Evolutionary conservation across 2,329 filamentous ascomycete genomes (phyloP), one percentile per base, ranked within the genome.

Genomic region (Trichoderma brevicompactum): DNA sequence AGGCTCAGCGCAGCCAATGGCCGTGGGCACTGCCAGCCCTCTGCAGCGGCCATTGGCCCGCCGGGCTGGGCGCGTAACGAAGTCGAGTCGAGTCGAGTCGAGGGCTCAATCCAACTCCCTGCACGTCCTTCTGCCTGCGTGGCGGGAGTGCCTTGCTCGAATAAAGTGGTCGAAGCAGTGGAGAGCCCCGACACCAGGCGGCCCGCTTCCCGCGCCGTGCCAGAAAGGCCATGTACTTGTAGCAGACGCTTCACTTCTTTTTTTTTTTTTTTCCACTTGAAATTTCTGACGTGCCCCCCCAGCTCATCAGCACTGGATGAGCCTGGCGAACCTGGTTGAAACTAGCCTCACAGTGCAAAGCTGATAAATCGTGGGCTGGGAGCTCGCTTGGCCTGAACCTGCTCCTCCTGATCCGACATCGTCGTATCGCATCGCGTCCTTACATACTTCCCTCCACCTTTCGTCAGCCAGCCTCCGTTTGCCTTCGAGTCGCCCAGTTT

Each of bases 301-400:
- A 55, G 64, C 58, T 70, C 69, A 70, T 66, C 69, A 71, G 54
- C 28, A 28, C 40, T 41, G 28, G 52, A 32, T 38, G 38, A 50
- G 36, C 23, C 55, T 65, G 55, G 48, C 49, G 60, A 64, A 28
- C 49, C 61, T 48, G 64, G 62, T 58, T 64, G 54, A 38, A 38
- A 62, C 43, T 49, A 56, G 43, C 43, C 56, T 41, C 34, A 50
- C 56, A 50, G 56, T 50, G 69, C 71, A 70, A 5, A 28, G 68
- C 65, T 66, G 68, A 68, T 68, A 71, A 75, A 75, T 73, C 72
- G 72, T 60, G 56, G 69, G 67, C 69, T 69, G 70, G 68, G 40
- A 58, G 36, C 60, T 62, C 41, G 54, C 53, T 59, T 40, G 55
- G 52, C 23, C 23, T 28, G 23, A 38, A 38, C 7, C 46, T 43